phyloP scores from a whole-genome alignment of 306 rosid genomes.

The Inga oerstediana region DNA sequence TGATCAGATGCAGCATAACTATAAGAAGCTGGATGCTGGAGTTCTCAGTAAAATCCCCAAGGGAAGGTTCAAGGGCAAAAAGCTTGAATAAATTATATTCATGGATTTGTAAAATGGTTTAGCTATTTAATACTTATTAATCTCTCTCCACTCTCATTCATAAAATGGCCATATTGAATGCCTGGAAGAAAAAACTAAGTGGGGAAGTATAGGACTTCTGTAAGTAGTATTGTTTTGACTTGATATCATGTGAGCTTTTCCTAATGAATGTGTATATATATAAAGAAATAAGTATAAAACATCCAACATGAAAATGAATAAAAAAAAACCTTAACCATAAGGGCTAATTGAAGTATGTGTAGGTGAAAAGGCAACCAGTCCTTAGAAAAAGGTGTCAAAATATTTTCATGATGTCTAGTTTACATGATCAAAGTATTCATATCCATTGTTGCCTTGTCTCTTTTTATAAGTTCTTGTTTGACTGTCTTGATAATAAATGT shows the following conservation, averaged over 20 bases:
- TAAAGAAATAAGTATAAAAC: neutral
- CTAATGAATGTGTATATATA: neutral
- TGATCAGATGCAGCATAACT: slow-evolving; percentile 55
- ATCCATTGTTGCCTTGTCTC: neutral
- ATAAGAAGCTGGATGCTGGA: slow-evolving; percentile 59
- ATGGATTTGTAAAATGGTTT: slow-evolving; percentile 18
- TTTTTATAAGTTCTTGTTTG: too few species aligned
- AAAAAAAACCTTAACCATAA: neutral
- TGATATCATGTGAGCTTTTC: neutral
- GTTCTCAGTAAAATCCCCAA: slow-evolving; percentile 84
- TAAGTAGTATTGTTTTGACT: slow-evolving; percentile 7
- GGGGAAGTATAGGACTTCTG: neutral
- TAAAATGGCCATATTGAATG: slow-evolving; percentile 19
- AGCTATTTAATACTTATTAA: neutral
- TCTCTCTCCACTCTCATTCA: slow-evolving; percentile 25
- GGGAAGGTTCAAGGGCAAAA: slow-evolving; percentile 59
- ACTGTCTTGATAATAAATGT: too few species aligned
- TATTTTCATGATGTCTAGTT: neutral
- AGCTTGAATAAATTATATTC: slow-evolving; percentile 60
- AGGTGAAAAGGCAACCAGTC: neutral
- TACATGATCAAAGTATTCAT: neutral
- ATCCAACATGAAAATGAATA: neutral
- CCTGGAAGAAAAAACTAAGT: neutral
- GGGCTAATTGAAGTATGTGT: neutral
- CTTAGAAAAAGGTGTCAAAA: neutral